Conservation (phyloP, 1,284 basidiomycete species). For the Paramarasmius palmivorus region DNA sequence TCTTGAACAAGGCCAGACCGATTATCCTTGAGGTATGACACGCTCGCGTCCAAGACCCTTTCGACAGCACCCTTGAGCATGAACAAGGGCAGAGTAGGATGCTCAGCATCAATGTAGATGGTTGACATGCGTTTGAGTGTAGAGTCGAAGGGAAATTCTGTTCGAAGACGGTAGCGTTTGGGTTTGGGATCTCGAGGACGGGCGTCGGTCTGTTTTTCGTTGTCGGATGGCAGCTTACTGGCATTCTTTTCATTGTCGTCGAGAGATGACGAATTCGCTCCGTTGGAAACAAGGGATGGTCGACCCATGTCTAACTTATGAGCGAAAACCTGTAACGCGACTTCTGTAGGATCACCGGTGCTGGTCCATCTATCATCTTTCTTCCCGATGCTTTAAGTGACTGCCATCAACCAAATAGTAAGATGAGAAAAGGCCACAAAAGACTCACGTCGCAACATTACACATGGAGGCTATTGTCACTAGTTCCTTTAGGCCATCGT, state of each 20-base stretch:
- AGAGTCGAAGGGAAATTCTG: conserved; percentile 61
- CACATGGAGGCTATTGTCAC: conserved; percentile 32
- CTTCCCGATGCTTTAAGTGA: conserved; percentile 27
- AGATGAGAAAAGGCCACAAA: background rate
- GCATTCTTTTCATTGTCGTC: too few relatives aligned
- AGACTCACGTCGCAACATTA: conserved; percentile 35
- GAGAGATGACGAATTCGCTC: too few relatives aligned
- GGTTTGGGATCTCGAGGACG: conserved; percentile 10
- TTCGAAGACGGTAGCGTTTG: conserved; percentile 28
- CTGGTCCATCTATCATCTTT: conserved; percentile 58
- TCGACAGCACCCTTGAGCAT: conserved; percentile 66
- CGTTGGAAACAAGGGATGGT: conserved; percentile 22
- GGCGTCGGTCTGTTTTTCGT: conserved; percentile 23
- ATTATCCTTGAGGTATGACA: conserved; percentile 19
- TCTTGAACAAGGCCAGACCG: conserved; percentile 19
- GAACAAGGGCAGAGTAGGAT: conserved; percentile 25
- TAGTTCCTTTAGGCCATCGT: conserved; percentile 27
- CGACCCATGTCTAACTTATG: conserved; percentile 42
- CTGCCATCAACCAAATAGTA: background rate
- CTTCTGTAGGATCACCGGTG: conserved; percentile 70
- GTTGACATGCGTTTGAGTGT: conserved; percentile 63
- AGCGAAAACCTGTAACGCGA: conserved; percentile 66
- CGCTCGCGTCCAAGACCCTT: conserved; percentile 55
- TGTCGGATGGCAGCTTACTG: too few relatives aligned
- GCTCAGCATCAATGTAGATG: conserved; percentile 31